These are phyloP conservation scores for Hymenoscyphus linearis DNA, from an alignment of 2,329 filamentous ascomycete species.

Conservation along the genomic window DNA sequence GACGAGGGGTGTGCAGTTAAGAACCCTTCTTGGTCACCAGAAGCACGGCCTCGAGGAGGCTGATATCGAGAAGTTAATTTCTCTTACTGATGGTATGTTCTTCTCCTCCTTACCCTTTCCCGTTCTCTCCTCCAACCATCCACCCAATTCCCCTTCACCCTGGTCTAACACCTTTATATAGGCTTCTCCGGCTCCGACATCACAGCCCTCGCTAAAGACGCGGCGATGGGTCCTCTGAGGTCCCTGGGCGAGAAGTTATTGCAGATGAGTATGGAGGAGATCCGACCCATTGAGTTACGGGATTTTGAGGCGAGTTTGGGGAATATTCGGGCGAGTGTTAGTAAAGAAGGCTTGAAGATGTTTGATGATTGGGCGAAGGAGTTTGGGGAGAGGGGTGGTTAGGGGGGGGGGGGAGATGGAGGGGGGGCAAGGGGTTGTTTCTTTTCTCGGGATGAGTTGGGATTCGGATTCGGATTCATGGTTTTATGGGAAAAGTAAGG, in stretches of 20 bases:
- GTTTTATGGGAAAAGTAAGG: background rate
- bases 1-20: slow-evolving; percentile 74
- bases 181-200: slow-evolving; percentile 98
- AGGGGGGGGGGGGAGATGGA: slow-evolving; percentile 10
- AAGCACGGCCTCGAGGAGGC: slow-evolving; percentile 59
- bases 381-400: slow-evolving; percentile 89
- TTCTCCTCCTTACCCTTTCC: background rate
- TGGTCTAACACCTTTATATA: slow-evolving; percentile 35
- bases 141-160: background rate
- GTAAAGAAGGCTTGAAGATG: slow-evolving; percentile 73
- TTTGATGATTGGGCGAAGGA: slow-evolving; percentile 93
- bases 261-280: slow-evolving; percentile 90
- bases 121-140: background rate
- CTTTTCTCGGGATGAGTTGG: background rate
- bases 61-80: slow-evolving; percentile 71
- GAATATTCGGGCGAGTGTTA: slow-evolving; percentile 87
- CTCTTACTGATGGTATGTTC: slow-evolving; percentile 58
- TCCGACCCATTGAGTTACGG: slow-evolving; percentile 73
- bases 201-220: slow-evolving; percentile 92
- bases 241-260: slow-evolving; percentile 85
- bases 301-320: slow-evolving; percentile 82
- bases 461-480: background rate
- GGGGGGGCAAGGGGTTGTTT: background rate
- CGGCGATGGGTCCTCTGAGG: slow-evolving; percentile 91
- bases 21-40: slow-evolving; percentile 76